Evolutionary conservation across 2,329 filamentous ascomycete genomes (phyloP), one percentile per base, ranked within the genome.

Genomic region (Bipolaris cookei): DNA sequence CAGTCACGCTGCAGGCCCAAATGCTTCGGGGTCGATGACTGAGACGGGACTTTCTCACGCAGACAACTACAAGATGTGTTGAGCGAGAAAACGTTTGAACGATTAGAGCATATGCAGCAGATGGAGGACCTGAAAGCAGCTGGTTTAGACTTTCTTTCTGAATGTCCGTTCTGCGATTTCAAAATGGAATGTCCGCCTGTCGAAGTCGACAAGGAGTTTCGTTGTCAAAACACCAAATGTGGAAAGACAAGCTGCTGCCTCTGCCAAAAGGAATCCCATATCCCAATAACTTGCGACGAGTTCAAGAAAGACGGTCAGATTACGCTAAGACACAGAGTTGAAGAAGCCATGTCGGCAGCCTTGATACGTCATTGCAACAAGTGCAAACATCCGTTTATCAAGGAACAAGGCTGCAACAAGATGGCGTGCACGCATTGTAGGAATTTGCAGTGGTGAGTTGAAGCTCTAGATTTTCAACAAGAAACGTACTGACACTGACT

Each of bases 341-440:
- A 96, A 73, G 91, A 96, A 72, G 91, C 91, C 18, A 94, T 93
- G 89, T 91, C 90, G 2, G 83, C 84, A 14, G 92, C 92, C 1
- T 68, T 96, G 64, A 89, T 96, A 51, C 85, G 92, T 18, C 86
- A 81, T 25, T 96, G 92, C 80, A 91, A 91, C 59, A 81, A 80
- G 61, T 88, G 90, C 76, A 79, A 82, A n/a, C 84, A 86, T n/a
- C 86, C 88, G 0, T 95, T 94, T 66, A 84, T 96, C 72, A 96
- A 96, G 71, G 84, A 88, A 34, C 73, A 79, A 30, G 92, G 92
- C 2, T 96, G 92, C 78, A 96, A 96, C 78, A 93, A 93, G 76
- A 91, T 96, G 84, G 82, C 75, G 0, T 96, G 92, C 73, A 80
- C 84, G 0, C 82, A 83, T n/a, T 88, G 85, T 65, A 58, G 66